Conservation (phyloP, 345 rosid species). For the Eutrema yunnanense region DNA sequence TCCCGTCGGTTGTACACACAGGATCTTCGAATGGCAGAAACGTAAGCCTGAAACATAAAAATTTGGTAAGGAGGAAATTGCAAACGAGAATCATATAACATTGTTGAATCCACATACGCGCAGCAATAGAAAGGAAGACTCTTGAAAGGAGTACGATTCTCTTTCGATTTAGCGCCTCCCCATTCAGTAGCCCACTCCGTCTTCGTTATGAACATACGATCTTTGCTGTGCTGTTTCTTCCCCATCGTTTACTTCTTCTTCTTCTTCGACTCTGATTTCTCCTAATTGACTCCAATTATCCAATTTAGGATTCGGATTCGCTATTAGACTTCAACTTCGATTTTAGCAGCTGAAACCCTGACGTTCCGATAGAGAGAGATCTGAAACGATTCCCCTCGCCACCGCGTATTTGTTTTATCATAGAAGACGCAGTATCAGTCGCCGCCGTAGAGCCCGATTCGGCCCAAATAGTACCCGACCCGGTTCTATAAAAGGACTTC, state of each 20-base stretch:
- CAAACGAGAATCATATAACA: not conserved
- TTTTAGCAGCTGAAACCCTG: not conserved
- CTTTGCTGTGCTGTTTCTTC: conserved; percentile 98
- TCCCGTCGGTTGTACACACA: conserved; percentile 75
- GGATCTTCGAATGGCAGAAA: conserved; percentile 81
- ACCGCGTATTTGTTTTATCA: not conserved
- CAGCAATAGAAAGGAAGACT: conserved; percentile 96
- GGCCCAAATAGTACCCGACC: not conserved
- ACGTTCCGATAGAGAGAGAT: conserved; percentile 16
- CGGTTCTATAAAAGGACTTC: not conserved
- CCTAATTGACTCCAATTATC: not conserved
- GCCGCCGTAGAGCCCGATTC: conserved; percentile 11
- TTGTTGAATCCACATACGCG: conserved; percentile 48
- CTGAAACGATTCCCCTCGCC: conserved; percentile 3
- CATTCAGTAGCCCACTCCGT: conserved; percentile 99
- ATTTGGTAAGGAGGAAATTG: not conserved
- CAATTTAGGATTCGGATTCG: not conserved
- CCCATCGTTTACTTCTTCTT: conserved; percentile 45
- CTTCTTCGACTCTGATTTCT: conserved; percentile 3
- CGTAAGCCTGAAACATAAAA: conserved; percentile 54
- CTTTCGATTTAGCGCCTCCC: conserved; percentile 96
- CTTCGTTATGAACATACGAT: conserved; percentile 90
- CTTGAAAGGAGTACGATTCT: conserved; percentile 66
- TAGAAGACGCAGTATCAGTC: not conserved
- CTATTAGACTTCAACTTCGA: not conserved